These are phyloP conservation scores for Cronartium quercuum DNA, from an alignment of 1,284 basidiomycete genomes.

Conservation along the genomic window DNA sequence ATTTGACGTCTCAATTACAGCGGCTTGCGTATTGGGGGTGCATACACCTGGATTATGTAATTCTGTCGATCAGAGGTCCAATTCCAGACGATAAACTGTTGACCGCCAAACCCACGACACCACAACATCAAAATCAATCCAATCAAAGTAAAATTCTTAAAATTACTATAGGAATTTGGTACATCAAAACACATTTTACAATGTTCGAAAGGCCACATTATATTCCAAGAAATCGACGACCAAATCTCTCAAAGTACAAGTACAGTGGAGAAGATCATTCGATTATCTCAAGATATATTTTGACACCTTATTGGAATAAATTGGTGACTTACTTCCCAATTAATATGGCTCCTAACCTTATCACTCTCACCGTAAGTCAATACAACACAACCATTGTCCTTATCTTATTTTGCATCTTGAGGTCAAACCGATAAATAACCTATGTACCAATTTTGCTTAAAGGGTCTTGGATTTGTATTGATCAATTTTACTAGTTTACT, in stretches of 20 bases:
- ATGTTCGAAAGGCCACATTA: conserved; percentile 42
- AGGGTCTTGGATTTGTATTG: conserved; percentile 72
- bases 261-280: conserved; percentile 57
- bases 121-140: too few species aligned
- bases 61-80: too few species aligned
- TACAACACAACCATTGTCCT: background rate
- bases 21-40: too few species aligned
- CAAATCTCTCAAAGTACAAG: conserved; percentile 56
- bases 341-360: conserved; percentile 74
- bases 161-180: too few species aligned
- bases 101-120: too few species aligned
- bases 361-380: conserved; percentile 59
- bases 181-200: too few species aligned
- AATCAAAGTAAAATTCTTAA: too few species aligned
- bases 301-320: conserved; percentile 91
- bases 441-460: conserved; percentile 55
- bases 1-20: too few species aligned
- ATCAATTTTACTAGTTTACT: conserved; percentile 77
- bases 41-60: too few species aligned
- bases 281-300: conserved; percentile 57
- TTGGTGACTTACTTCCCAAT: conserved; percentile 85
- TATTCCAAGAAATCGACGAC: conserved; percentile 52
- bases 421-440: background rate
- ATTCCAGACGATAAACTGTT: too few species aligned
- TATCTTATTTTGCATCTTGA: background rate